Evolutionary conservation across 1,284 basidiomycete genomes (phyloP).

Genomic region (Trichosporon coremiiforme): DNA sequence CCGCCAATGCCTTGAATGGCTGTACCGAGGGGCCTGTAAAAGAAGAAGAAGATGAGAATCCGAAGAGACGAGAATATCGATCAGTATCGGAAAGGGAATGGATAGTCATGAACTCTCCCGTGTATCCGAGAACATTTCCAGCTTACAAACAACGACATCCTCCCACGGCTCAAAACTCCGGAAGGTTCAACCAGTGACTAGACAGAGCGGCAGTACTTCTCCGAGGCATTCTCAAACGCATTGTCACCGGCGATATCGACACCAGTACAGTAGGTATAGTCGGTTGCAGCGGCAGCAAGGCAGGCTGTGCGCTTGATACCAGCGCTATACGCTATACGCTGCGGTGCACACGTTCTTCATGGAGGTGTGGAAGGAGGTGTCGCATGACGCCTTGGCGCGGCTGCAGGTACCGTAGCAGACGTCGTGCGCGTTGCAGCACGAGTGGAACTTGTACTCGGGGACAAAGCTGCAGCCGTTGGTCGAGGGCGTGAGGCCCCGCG

Average conservation of each 20-base stretch:
- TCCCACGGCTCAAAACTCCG: too few relatives aligned
- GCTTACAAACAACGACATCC: too few relatives aligned
- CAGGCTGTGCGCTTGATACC: not conserved
- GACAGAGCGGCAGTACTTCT: constrained; percentile 17
- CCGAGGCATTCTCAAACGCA: not conserved
- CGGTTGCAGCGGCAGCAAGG: not conserved
- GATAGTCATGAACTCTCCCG: too few relatives aligned
- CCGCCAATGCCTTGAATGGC: too few relatives aligned
- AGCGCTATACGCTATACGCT: not conserved
- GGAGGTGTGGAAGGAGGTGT: not conserved
- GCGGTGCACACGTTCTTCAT: not conserved
- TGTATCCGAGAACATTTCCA: too few relatives aligned
- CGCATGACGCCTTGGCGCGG: not conserved
- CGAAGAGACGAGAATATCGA: too few relatives aligned
- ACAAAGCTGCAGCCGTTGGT: constrained; percentile 11
- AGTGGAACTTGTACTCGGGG: constrained; percentile 9
- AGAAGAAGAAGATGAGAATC: too few relatives aligned
- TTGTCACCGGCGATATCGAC: not conserved
- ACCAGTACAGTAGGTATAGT: not conserved
- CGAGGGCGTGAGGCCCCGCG: not conserved
- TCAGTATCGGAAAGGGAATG: too few relatives aligned
- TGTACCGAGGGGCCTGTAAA: too few relatives aligned
- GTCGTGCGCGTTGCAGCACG: constrained; percentile 20
- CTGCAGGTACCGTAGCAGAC: constrained; percentile 12
- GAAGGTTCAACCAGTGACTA: too few relatives aligned